phyloP scores from a whole-genome alignment of 495 filamentous ascomycete species.

The Penicillium silybi region DNA sequence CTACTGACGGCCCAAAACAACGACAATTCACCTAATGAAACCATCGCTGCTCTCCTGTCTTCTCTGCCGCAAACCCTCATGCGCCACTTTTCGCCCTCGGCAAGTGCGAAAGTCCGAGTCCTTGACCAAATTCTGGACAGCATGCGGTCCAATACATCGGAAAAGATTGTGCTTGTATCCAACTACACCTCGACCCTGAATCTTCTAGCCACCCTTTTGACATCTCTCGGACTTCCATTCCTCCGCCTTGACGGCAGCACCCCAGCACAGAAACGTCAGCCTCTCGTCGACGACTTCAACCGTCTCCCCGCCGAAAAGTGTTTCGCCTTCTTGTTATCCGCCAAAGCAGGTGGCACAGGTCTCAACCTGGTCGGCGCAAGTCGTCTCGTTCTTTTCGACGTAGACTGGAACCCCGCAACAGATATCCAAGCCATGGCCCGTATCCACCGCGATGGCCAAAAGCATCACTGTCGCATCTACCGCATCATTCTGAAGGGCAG shows the following conservation, averaged over 20 bases:
- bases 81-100: conserved; percentile 51
- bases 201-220: conserved; percentile 61
- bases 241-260: conserved; percentile 73
- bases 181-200: conserved; percentile 79
- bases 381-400: conserved; percentile 71
- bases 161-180: conserved; percentile 79
- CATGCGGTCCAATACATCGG: conserved; percentile 56
- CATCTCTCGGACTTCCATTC: conserved; percentile 59
- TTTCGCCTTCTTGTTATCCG: conserved; percentile 78
- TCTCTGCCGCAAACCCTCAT: conserved; percentile 56
- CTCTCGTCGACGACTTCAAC: conserved; percentile 76
- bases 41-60: conserved; percentile 49
- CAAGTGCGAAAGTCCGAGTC: conserved; percentile 69
- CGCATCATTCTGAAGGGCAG: conserved; percentile 67
- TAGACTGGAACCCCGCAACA: conserved; percentile 81
- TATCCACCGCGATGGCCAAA: conserved; percentile 77
- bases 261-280: conserved; percentile 64
- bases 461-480: conserved; percentile 67
- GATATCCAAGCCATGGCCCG: conserved; percentile 85
- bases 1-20: conserved; percentile 50
- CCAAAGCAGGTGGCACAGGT: conserved; percentile 71
- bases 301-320: conserved; percentile 46
- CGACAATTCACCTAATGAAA: conserved; percentile 33
- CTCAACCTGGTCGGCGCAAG: conserved; percentile 78
- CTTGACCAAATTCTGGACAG: conserved; percentile 64